These are phyloP conservation scores for Silene uniflora DNA, from an alignment of 148 eudicot genomes.

Conservation along the genomic window DNA sequence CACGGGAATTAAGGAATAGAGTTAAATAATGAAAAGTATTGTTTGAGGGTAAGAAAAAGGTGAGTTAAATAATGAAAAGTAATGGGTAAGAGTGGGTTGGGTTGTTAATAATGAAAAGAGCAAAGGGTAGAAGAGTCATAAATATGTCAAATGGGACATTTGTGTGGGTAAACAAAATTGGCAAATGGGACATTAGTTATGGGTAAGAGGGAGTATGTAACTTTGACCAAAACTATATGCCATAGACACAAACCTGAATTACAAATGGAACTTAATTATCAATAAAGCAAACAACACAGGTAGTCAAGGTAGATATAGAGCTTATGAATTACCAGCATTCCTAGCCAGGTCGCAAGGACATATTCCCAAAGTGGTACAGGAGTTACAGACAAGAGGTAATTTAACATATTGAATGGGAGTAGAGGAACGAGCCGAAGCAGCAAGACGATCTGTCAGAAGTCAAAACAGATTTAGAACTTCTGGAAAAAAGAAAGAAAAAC, in stretches of 20 bases:
- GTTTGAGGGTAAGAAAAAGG: too few relatives aligned
- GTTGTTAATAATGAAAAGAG: too few relatives aligned
- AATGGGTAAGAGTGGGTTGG: too few relatives aligned
- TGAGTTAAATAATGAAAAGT: too few relatives aligned
- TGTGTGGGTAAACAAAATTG: too few relatives aligned
- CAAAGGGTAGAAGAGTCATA: too few relatives aligned
- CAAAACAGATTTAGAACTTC: slow-evolving; percentile 10
- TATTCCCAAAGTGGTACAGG: slow-evolving; percentile 80
- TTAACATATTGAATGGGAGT: slow-evolving; percentile 88
- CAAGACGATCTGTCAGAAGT: slow-evolving; percentile 69
- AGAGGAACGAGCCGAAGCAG: slow-evolving; percentile 91
- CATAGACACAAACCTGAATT: not conserved
- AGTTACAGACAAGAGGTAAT: slow-evolving; percentile 90
- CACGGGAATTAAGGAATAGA: too few relatives aligned
- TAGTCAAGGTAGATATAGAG: slow-evolving; percentile 9
- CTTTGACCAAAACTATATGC: not conserved
- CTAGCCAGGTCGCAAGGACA: slow-evolving; percentile 89
- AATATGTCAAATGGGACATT: too few relatives aligned
- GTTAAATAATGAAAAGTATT: too few relatives aligned
- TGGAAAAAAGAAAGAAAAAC: not conserved
- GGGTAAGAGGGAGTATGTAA: too few relatives aligned
- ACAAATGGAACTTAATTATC: not conserved
- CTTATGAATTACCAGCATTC: slow-evolving; percentile 75
- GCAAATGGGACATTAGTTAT: too few relatives aligned
- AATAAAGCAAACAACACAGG: slow-evolving; percentile 2